Evolutionary conservation across 2,329 filamentous ascomycete species (phyloP), one percentile per base, ranked within the genome.

Genomic region (Acrodontium crateriforme): DNA sequence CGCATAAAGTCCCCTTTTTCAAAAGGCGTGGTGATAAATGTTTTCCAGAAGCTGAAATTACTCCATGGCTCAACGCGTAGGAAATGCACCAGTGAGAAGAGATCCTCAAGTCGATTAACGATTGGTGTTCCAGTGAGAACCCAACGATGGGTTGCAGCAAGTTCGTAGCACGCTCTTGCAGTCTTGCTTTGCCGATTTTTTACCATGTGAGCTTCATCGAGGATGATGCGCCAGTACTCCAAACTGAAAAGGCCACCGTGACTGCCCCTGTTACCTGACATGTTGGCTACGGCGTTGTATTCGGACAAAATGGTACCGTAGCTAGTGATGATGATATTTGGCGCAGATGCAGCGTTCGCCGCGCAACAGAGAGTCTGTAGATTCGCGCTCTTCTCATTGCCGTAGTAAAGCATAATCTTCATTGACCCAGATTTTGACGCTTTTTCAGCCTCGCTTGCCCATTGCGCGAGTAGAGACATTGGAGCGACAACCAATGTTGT

Each of bases 31-130:
- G 89, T 98, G 47, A 98, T 95, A 52, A 98, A 98, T 0, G 89
- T 95, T 50, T 85, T 85, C 89, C 89, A 98, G 58, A 93, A 98
- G 0, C 85, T 93, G 53, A 98, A 98, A 52, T 95, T 95, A 46
- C 79, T 89, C 89, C 89, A 98, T 0, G 89, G 89, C 50, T 95
- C 87, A 3, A 98, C 89, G 31, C 82, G 76, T 8, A 98, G 61
- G 56, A 95, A 98, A 3, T 82, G 74, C 9, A 95, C 82, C 19
- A 98, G 59, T 46, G 82, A 92, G 58, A 93, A 95, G 9, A 98
- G 60, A 54, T 95, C 89, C 52, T 95, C 87, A 1, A 98, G 65
- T 23, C 83, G 77, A 52, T 98, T 98, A 41, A 98, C 87, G 31
- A 98, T 95, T 0, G 89, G 89, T 1, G 89, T 98, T 11, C 89